Conservation (phyloP, 2,329 filamentous ascomycete genomes). For the Dactylellina sp. region DNA sequence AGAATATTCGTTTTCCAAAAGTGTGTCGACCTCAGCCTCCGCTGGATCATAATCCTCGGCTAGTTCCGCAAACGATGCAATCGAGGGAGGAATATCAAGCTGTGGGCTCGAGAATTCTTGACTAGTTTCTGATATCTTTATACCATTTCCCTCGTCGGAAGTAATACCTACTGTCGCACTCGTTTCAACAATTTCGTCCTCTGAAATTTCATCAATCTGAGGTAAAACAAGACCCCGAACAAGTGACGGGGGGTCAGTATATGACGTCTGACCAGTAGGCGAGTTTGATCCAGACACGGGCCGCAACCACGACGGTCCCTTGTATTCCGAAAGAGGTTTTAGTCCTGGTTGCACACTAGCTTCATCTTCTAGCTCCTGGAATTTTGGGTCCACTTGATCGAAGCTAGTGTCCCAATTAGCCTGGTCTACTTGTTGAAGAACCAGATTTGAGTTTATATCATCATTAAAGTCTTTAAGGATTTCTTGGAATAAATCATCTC, state of each 20-base stretch:
- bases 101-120: background rate
- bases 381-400: background rate
- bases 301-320: background rate
- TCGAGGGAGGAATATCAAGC: background rate
- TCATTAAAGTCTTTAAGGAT: slow-evolving; percentile 1
- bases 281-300: background rate
- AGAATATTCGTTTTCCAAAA: background rate
- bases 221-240: background rate
- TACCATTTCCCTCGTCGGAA: background rate
- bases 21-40: slow-evolving; percentile 9
- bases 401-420: background rate
- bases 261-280: background rate
- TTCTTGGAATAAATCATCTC: slow-evolving; percentile 6
- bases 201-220: background rate
- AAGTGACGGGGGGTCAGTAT: background rate
- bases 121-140: background rate
- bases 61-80: slow-evolving; percentile 11
- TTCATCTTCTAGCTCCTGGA: background rate
- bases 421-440: background rate
- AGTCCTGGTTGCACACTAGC: background rate
- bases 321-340: background rate
- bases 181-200: background rate
- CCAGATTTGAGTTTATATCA: background rate
- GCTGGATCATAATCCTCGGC: slow-evolving; percentile 1
- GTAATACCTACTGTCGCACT: background rate